phyloP scores from a whole-genome alignment of 2,329 filamentous ascomycete species.

The Cercospora zeina region DNA sequence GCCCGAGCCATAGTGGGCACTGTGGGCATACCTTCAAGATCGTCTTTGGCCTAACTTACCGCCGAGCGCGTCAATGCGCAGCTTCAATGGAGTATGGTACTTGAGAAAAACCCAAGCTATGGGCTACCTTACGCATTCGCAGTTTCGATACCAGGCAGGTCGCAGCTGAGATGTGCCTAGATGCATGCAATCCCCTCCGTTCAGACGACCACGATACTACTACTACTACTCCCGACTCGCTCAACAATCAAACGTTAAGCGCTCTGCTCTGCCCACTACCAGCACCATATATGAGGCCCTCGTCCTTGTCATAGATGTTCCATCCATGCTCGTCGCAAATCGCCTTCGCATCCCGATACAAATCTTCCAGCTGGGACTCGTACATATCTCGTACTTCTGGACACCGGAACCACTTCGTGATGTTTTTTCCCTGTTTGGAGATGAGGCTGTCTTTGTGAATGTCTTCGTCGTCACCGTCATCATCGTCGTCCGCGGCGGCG shows the following conservation, averaged over 20 bases:
- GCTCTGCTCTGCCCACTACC: slow-evolving; percentile 18
- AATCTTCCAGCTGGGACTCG: slow-evolving; percentile 28
- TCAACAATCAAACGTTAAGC: background rate
- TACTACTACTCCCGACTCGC: background rate
- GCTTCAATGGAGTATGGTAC: too few relatives aligned
- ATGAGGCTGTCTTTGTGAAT: slow-evolving; percentile 13
- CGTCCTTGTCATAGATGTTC: slow-evolving; percentile 33
- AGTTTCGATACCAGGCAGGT: too few relatives aligned
- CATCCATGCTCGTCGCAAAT: slow-evolving; percentile 36
- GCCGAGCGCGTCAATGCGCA: too few relatives aligned
- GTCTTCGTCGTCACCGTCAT: slow-evolving; percentile 14
- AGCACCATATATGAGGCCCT: slow-evolving; percentile 33
- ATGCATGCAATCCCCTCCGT: too few relatives aligned
- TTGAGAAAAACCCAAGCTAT: too few relatives aligned
- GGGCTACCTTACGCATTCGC: too few relatives aligned
- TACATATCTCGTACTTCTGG: slow-evolving; percentile 35
- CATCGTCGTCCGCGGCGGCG: background rate
- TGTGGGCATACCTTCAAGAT: too few relatives aligned
- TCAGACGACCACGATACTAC: too few relatives aligned
- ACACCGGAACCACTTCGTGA: slow-evolving; percentile 30
- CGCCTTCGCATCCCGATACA: slow-evolving; percentile 32
- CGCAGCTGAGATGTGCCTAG: too few relatives aligned
- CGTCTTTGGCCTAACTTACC: too few relatives aligned
- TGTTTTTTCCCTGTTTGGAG: slow-evolving; percentile 4
- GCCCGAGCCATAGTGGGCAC: too few relatives aligned